Conservation (phyloP, 2,329 filamentous ascomycete genomes). For the Pyricularia sp. region DNA sequence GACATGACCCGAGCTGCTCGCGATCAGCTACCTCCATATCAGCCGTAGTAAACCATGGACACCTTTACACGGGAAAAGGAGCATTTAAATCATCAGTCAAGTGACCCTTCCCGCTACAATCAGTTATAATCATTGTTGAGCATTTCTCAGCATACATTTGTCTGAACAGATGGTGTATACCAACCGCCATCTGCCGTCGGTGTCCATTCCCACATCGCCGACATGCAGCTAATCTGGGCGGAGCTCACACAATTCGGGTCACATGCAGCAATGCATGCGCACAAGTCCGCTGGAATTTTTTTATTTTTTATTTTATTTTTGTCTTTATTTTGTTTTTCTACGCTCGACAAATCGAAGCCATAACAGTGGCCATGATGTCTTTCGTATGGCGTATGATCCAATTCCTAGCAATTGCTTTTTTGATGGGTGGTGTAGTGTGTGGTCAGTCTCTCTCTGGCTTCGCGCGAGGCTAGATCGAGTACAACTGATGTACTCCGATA, state of each 20-base stretch:
- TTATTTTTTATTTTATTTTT: not conserved
- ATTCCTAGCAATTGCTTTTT: not conserved
- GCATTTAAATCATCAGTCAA: too few species aligned
- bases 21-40: not conserved
- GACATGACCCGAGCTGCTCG: not conserved
- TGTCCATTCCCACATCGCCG: not conserved
- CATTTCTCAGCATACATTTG: not conserved
- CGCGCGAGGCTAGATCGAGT: not conserved
- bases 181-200: not conserved
- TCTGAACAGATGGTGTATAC: not conserved
- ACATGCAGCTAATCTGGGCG: not conserved
- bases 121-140: not conserved
- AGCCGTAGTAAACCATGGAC: too few species aligned
- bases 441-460: not conserved
- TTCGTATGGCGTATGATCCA: not conserved
- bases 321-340: too few species aligned
- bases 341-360: not conserved
- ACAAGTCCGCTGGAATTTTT: not conserved
- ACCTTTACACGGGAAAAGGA: not conserved
- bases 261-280: not conserved
- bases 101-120: too few species aligned
- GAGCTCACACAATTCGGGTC: not conserved
- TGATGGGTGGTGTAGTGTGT: not conserved
- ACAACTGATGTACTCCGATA: not conserved
- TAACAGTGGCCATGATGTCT: not conserved